These are phyloP conservation scores for Dictyophora rubrovolvata DNA, from an alignment of 768 basidiomycete species.

Conservation along the genomic window DNA sequence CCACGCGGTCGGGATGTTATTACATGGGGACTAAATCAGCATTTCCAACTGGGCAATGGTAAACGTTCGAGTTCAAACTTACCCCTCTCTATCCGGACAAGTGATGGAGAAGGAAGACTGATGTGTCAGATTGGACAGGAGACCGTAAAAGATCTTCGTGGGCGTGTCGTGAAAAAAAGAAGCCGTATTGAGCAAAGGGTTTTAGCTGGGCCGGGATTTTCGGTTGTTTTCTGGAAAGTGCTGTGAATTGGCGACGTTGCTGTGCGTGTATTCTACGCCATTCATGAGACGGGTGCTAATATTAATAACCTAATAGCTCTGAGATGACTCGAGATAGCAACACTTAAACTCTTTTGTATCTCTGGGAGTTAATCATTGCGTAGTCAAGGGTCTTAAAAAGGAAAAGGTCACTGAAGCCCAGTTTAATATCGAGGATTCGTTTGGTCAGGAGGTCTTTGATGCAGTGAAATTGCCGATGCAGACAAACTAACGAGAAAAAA, in stretches of 20 bases:
- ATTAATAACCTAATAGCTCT: not conserved
- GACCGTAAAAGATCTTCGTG: conserved; percentile 48
- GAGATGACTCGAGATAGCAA: not conserved
- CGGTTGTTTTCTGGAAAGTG: conserved; percentile 59
- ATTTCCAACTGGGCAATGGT: conserved; percentile 69
- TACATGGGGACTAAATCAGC: conserved; percentile 64
- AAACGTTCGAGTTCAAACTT: conserved; percentile 48
- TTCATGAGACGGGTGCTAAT: not conserved
- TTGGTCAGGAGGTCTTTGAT: no score
- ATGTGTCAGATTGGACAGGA: conserved; percentile 46
- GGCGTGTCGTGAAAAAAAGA: conserved; percentile 48
- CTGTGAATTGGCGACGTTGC: not conserved
- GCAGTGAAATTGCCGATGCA: not conserved
- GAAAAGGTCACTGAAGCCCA: not conserved
- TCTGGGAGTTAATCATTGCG: not conserved
- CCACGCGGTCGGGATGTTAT: conserved; percentile 49
- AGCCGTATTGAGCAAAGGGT: conserved; percentile 57
- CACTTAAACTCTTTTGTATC: no score
- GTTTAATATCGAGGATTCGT: no score
- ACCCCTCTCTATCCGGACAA: conserved; percentile 41
- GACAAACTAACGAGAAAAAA: not conserved
- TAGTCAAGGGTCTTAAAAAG: not conserved
- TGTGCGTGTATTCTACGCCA: not conserved
- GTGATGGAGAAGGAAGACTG: conserved; percentile 39
- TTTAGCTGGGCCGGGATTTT: conserved; percentile 52